Conservation (phyloP, 306 rosid genomes). For the Dalbergia cultrata region DNA sequence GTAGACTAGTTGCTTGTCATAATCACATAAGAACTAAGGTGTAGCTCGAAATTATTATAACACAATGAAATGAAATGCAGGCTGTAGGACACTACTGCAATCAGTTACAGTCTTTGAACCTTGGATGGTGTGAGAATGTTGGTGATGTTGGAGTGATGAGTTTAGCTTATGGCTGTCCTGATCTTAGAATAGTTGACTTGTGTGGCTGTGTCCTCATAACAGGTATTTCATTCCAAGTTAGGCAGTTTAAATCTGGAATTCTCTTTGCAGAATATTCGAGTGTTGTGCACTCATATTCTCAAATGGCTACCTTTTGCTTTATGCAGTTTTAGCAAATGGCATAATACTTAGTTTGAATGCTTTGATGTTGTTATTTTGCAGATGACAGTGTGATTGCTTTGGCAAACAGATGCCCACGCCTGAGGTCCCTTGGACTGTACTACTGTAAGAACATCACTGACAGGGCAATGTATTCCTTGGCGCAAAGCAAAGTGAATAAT, state of each 20-base stretch:
- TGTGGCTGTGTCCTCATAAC: conserved; percentile 90
- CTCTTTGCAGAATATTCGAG: too few species aligned
- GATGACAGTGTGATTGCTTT: conserved; percentile 96
- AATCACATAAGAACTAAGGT: conserved; percentile 7
- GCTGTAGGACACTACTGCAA: conserved; percentile 84
- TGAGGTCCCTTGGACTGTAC: conserved; percentile 90
- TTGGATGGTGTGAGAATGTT: conserved; percentile 93
- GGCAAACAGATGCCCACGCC: conserved; percentile 78
- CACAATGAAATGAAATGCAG: conserved; percentile 53
- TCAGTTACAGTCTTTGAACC: conserved; percentile 79
- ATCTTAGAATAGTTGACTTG: conserved; percentile 79
- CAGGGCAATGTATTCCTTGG: conserved; percentile 93
- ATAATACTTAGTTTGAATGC: neutral
- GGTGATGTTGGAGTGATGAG: conserved; percentile 89
- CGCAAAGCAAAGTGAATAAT: conserved; percentile 77
- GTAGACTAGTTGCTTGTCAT: neutral
- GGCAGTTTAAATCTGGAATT: neutral
- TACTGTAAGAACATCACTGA: conserved; percentile 95
- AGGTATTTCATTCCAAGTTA: conserved; percentile 58
- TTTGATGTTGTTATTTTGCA: conserved; percentile 41
- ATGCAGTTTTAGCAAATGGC: too few species aligned
- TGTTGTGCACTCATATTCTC: too few species aligned
- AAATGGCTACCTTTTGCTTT: too few species aligned
- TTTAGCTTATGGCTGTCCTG: conserved; percentile 90
- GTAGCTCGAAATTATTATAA: conserved; percentile 22